A percentile compares a stretch with the other conserved stretches of the same genome.
These are phyloP conservation scores for Acanthamoeba culbertsoni DNA, from an alignment of 208 protist genomes.

Conservation along the genomic window DNA sequence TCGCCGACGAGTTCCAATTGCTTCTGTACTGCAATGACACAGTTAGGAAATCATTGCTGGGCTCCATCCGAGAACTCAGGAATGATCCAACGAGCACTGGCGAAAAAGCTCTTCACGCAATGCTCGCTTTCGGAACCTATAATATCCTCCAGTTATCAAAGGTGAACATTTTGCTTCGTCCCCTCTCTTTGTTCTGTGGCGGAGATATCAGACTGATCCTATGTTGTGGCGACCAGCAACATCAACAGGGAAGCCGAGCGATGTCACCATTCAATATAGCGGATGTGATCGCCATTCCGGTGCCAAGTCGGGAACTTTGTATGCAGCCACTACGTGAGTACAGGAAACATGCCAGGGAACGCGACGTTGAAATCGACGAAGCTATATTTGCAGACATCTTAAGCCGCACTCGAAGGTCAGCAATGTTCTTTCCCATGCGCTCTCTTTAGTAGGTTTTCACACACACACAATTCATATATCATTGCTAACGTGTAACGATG, in stretches of 20 bases:
- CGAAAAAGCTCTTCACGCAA: not conserved
- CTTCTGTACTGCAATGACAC: not conserved
- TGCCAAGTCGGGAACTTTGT: not conserved
- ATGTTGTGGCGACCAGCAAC: not conserved
- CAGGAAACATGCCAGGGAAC: not conserved
- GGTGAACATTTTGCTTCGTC: too few relatives aligned
- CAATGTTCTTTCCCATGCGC: not conserved
- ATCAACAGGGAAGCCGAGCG: not conserved
- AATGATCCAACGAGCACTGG: not conserved
- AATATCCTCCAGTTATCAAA: conserved; percentile 47
- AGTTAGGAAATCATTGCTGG: conserved; percentile 9
- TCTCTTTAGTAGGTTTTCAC: too few relatives aligned
- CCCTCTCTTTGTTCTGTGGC: too few relatives aligned
- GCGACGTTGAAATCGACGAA: not conserved
- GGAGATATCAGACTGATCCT: too few relatives aligned
- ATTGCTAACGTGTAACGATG: not conserved
- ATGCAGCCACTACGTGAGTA: not conserved
- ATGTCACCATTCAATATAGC: not conserved
- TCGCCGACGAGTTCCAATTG: conserved; percentile 44
- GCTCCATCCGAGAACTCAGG: not conserved
- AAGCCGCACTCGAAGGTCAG: not conserved
- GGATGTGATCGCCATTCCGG: not conserved
- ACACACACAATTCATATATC: too few relatives aligned
- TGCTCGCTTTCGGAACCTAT: conserved; percentile 48
- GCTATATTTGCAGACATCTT: not conserved